phyloP scores from a whole-genome alignment of 2,329 filamentous ascomycete species.

The Kalaharituber pfeilii region DNA sequence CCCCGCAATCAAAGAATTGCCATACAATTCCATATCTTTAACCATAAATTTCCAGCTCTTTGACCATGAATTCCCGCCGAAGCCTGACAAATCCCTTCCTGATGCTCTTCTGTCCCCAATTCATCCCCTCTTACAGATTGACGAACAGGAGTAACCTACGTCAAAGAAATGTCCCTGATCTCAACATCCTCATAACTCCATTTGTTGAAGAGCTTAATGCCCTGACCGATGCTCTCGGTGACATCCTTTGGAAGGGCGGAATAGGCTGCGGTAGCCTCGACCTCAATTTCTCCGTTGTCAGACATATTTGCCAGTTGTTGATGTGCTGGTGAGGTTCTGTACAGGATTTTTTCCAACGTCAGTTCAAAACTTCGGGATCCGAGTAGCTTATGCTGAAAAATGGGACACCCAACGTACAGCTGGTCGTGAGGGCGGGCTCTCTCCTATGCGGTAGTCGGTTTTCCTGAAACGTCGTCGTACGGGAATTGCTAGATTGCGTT shows the following conservation, averaged over 20 bases:
- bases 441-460: not conserved
- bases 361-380: not conserved
- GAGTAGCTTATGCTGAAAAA: not conserved
- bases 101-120: not conserved
- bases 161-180: constrained; percentile 98
- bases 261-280: constrained; percentile 47
- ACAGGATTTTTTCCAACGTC: not conserved
- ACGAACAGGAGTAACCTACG: constrained; percentile 48
- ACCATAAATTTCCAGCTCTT: constrained; percentile 1
- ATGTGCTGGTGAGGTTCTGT: not conserved
- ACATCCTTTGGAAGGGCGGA: constrained; percentile 83
- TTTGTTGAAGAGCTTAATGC: constrained; percentile 95
- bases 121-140: too few species aligned
- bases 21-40: constrained; percentile 7
- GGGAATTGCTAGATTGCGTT: not conserved
- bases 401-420: not conserved
- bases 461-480: not conserved
- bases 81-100: not conserved
- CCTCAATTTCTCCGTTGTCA: constrained; percentile 87
- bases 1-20: not conserved
- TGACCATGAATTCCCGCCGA: not conserved
- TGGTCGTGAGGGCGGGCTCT: not conserved
- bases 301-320: constrained; percentile 50
- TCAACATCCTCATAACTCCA: constrained; percentile 98
- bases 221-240: constrained; percentile 61